Conservation (phyloP, 768 basidiomycete species). For the Termitomyces sp. region DNA sequence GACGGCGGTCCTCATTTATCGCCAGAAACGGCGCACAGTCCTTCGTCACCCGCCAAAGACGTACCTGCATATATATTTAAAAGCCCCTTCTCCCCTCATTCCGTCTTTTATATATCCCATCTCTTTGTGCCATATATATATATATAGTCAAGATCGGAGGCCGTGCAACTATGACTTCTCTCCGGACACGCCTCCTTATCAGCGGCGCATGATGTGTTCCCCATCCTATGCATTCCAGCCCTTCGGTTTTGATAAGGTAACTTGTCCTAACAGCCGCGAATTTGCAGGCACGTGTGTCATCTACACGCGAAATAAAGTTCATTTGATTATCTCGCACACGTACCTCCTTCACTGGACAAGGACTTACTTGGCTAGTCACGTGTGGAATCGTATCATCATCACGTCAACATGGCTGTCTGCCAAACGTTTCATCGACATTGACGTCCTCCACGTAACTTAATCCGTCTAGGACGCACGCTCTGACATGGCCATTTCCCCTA, state of each 20-base stretch:
- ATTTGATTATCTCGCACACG: background rate
- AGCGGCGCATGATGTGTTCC: slow-evolving; percentile 16
- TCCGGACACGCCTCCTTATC: slow-evolving; percentile 24
- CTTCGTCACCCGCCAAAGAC: slow-evolving; percentile 28
- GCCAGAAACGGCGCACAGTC: background rate
- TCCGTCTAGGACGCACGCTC: background rate
- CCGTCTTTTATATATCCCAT: too few relatives aligned
- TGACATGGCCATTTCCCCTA: background rate
- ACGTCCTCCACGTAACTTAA: background rate
- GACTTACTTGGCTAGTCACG: background rate
- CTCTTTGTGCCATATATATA: slow-evolving; percentile 30
- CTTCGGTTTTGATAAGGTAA: background rate
- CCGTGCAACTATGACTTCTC: slow-evolving; percentile 3
- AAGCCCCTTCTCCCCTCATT: slow-evolving; percentile 8
- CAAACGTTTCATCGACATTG: slow-evolving; percentile 8
- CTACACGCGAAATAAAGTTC: background rate
- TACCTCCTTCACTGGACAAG: background rate
- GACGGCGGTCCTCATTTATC: slow-evolving; percentile 18
- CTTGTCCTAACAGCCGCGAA: too few relatives aligned
- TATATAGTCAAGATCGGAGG: slow-evolving; percentile 19
- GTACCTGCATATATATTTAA: slow-evolving; percentile 33
- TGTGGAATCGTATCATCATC: background rate
- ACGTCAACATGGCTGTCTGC: background rate
- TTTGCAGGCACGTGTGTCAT: background rate
- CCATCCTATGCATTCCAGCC: too few relatives aligned